Evolutionary conservation across 306 rosid species (phyloP).

Genomic region (Senna tora): DNA sequence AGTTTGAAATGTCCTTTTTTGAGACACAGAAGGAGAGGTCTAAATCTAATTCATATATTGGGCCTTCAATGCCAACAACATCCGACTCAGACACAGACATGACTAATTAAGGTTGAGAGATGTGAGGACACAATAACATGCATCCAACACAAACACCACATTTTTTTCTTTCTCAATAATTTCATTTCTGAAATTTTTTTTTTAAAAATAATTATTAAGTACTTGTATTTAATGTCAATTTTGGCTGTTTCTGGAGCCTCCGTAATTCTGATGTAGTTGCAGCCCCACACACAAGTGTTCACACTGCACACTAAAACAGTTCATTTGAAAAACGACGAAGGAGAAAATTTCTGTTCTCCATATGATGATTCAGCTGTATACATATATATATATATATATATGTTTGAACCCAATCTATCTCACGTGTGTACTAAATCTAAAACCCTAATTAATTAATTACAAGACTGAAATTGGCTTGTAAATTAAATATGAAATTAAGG

Average conservation of each 20-base stretch:
- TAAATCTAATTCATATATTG: background rate
- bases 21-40: background rate
- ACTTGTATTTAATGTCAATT: background rate
- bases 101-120: background rate
- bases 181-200: background rate
- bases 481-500: too few relatives aligned
- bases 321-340: background rate
- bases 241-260: constrained; percentile 8
- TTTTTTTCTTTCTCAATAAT: background rate
- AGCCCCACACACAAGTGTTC: background rate
- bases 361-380: too few relatives aligned
- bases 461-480: too few relatives aligned
- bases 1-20: background rate
- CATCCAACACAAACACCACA: background rate
- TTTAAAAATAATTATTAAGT: background rate
- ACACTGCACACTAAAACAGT: constrained; percentile 1
- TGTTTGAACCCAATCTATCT: too few relatives aligned
- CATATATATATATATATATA: too few relatives aligned
- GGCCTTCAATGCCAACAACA: background rate
- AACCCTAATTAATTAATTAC: too few relatives aligned
- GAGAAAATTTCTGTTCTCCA: too few relatives aligned
- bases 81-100: background rate
- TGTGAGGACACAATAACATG: background rate
- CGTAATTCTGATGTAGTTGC: background rate
- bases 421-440: too few relatives aligned